A percentile compares a stretch with the other conserved stretches of the same genome.
These are phyloP conservation scores for Rhazya stricta DNA, from an alignment of 257 asterid species.

Conservation along the genomic window DNA sequence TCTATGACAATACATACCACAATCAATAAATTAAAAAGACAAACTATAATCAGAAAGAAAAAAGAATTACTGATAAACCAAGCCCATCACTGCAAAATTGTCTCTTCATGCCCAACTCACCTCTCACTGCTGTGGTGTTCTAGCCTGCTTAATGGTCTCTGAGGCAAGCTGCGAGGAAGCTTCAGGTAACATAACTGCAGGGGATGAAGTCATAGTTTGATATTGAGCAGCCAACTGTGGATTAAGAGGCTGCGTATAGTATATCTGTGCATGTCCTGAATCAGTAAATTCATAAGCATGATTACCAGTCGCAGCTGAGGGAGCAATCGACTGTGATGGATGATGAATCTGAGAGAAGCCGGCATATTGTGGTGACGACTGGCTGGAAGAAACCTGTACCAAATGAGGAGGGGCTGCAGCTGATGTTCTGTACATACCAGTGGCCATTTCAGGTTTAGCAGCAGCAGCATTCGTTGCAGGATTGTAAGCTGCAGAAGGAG, in stretches of 20 bases:
- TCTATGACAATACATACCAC: slow-evolving; percentile 55
- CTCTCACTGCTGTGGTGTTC: slow-evolving; percentile 48
- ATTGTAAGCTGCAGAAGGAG: slow-evolving; percentile 41
- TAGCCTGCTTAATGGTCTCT: slow-evolving; percentile 51
- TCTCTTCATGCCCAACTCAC: slow-evolving; percentile 53
- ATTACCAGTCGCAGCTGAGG: slow-evolving; percentile 45
- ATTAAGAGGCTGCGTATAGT: slow-evolving; percentile 59
- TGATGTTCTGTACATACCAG: slow-evolving; percentile 56
- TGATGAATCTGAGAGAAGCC: slow-evolving; percentile 74
- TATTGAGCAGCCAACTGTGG: slow-evolving; percentile 72
- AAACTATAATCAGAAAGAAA: slow-evolving; percentile 33
- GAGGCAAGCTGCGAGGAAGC: slow-evolving; percentile 49
- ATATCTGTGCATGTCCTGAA: slow-evolving; percentile 60
- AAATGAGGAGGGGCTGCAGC: slow-evolving; percentile 41
- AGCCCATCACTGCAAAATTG: slow-evolving; percentile 72
- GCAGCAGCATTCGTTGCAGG: slow-evolving; percentile 41
- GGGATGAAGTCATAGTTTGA: slow-evolving; percentile 57
- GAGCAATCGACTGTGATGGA: slow-evolving; percentile 66
- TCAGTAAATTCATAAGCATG: slow-evolving; percentile 65
- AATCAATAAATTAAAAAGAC: slow-evolving; percentile 44
- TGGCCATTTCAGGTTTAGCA: slow-evolving; percentile 52
- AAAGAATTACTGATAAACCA: slow-evolving; percentile 37
- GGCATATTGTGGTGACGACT: slow-evolving; percentile 53
- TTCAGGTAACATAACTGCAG: slow-evolving; percentile 39
- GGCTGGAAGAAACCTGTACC: slow-evolving; percentile 53